Evolutionary conservation across 2,329 filamentous ascomycete species (phyloP), one percentile per base, ranked within the genome.

Genomic region (Aspergillus arachidicola): DNA sequence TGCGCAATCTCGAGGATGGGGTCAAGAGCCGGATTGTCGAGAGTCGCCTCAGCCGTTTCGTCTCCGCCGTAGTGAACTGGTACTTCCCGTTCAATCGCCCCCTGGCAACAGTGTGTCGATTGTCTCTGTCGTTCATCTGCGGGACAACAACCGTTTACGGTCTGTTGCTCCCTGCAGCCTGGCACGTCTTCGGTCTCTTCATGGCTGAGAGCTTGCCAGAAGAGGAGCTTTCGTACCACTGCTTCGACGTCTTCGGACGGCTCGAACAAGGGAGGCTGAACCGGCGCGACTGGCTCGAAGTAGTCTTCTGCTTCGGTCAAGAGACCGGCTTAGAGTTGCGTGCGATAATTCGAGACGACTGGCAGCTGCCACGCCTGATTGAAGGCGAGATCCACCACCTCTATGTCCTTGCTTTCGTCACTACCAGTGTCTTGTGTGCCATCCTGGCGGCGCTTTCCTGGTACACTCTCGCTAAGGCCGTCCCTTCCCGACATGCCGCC

Each of bases 361-460:
- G 46, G 57, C 26, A 48, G 32, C 14, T 59, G 14, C 41, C 58
- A 7, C 50, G 41, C 16, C 57, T 30, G 16, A 14, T 62, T 28
- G 65, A 64, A 16, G 43, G 57, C 14, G 66, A 68, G 19, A 59
- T 67, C n/a, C 38, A 50, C 14, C 63, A 66, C 26, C 14, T 60
- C 23, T 45, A 12, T 12, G 34, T 59, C 21, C 28, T 69, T 34
- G 38, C 46, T 26, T 53, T 60, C 34, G 64, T 43, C 16, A 48
- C 32, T 30, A 43, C 30, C 10, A 36, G 46, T 23, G 21, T 66
- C 46, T 53, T 21, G 3, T 28, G 61, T 23, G 19, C 50, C 54
- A 28, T 58, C 28, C 10, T 58, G 7, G 43, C 51, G 10, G 48
- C 28, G 2, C 30, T 38, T 36, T 38, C 26, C 1, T 59, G 28